phyloP scores from a whole-genome alignment of 495 filamentous ascomycete genomes.

The Astrothelium macrocarpum region DNA sequence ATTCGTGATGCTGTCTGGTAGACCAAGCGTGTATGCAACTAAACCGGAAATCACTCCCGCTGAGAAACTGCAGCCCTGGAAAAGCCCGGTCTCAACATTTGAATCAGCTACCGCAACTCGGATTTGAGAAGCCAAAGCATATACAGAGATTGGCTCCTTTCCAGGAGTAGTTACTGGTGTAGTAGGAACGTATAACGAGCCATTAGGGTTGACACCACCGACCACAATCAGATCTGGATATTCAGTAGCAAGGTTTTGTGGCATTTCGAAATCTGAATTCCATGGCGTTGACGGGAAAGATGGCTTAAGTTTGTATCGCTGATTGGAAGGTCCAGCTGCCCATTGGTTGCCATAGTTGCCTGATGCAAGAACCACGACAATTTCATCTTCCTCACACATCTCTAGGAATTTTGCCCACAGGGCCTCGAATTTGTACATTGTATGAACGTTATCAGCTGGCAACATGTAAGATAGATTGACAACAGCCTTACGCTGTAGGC shows the following conservation, averaged over 20 bases:
- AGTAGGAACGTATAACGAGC: not conserved
- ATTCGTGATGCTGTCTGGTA: not conserved
- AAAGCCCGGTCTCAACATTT: not conserved
- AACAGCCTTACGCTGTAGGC: not conserved
- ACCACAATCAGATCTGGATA: not conserved
- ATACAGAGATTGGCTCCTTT: not conserved
- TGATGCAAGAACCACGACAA: not conserved
- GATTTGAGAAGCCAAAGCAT: not conserved
- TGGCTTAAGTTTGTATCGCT: not conserved
- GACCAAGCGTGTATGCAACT: not conserved
- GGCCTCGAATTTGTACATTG: not conserved
- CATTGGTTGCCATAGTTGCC: not conserved
- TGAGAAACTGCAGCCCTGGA: not conserved
- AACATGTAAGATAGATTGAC: not conserved
- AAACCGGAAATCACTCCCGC: not conserved
- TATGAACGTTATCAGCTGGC: not conserved
- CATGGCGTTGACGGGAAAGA: not conserved
- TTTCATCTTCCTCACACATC: not conserved
- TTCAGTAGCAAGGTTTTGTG: not conserved
- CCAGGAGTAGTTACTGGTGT: not conserved
- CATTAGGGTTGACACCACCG: not conserved
- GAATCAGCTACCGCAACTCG: not conserved
- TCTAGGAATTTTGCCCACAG: not conserved
- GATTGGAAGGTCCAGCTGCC: not conserved
- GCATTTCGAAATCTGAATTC: not conserved